These are phyloP conservation scores for Actinomortierella ambigua DNA, from an alignment of 371 early-diverging fungal genomes.

Conservation along the genomic window DNA sequence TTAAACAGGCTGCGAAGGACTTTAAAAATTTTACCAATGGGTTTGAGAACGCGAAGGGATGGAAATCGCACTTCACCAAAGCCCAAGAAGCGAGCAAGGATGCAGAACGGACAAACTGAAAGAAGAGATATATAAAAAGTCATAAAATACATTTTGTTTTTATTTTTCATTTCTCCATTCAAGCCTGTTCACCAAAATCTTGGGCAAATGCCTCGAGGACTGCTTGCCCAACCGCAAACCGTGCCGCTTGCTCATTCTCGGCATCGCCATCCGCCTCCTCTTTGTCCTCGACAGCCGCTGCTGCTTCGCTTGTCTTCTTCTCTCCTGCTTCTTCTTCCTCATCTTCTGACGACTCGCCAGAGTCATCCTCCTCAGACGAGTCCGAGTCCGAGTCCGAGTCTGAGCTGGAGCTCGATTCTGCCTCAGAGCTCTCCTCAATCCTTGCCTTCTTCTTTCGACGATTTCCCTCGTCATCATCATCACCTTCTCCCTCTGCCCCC, in stretches of 20 bases:
- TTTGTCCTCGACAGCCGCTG: background rate
- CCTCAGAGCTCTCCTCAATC: slow-evolving; percentile 9
- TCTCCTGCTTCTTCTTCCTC: background rate
- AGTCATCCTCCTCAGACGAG: slow-evolving; percentile 13
- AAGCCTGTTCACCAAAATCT: slow-evolving; percentile 22
- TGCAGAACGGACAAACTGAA: too few species aligned
- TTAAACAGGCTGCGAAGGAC: too few species aligned
- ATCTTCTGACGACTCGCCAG: slow-evolving; percentile 1
- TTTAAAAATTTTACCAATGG: too few species aligned
- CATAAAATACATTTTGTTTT: too few species aligned
- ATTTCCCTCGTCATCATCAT: slow-evolving; percentile 2
- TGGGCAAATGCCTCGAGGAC: slow-evolving; percentile 37
- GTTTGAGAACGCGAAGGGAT: too few species aligned
- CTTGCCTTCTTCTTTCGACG: too few species aligned
- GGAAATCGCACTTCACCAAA: too few species aligned
- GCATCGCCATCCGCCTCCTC: background rate
- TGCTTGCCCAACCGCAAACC: slow-evolving; percentile 26
- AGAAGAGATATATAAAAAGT: too few species aligned
- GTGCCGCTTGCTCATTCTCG: background rate
- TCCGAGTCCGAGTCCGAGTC: slow-evolving; percentile 10
- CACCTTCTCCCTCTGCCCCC: slow-evolving; percentile 1
- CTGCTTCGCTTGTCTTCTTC: background rate
- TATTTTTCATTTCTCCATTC: too few species aligned
- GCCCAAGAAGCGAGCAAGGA: too few species aligned
- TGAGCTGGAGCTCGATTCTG: slow-evolving; percentile 5